These are phyloP conservation scores for Clavariopsis aquatica DNA, from an alignment of 495 filamentous ascomycete genomes.

Conservation along the genomic window DNA sequence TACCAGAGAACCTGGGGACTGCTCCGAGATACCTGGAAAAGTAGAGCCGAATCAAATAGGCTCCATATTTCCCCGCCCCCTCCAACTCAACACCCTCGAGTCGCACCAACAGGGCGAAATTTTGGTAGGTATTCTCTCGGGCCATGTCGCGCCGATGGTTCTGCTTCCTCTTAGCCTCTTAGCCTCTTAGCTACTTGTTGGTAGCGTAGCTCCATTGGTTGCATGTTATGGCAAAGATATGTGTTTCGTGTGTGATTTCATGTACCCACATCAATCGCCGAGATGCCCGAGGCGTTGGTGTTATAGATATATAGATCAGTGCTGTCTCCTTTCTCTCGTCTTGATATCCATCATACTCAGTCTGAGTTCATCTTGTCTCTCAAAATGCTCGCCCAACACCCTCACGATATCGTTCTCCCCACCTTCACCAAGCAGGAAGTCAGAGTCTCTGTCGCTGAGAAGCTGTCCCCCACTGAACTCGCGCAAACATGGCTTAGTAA, in stretches of 20 bases:
- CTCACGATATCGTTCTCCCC: constrained; percentile 24
- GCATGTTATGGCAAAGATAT: not conserved
- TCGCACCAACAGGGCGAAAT: not conserved
- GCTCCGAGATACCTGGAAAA: not conserved
- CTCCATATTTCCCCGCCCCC: not conserved
- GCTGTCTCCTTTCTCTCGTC: not conserved
- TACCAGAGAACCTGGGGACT: not conserved
- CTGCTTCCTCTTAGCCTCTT: not conserved
- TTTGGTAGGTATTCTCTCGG: constrained; percentile 1
- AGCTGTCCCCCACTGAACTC: constrained; percentile 8
- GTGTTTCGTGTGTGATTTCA: not conserved
- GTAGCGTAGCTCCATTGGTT: not conserved
- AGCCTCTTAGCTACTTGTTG: not conserved
- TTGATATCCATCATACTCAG: not conserved
- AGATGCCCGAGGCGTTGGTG: not conserved
- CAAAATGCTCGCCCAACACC: constrained; percentile 28
- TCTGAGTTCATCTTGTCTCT: not conserved
- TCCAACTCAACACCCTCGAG: not conserved
- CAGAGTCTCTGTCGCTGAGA: constrained; percentile 17
- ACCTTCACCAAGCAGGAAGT: constrained; percentile 22
- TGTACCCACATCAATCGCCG: constrained; percentile 6
- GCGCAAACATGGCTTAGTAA: constrained; percentile 35
- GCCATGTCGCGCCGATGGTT: constrained; percentile 31
- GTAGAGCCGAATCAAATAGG: not conserved
- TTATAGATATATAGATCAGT: constrained; percentile 10